Percentiles rank a stretch among this genome's conserved stretches.
phyloP scores from a whole-genome alignment of 2,329 filamentous ascomycete species.

The Thermoascus crustaceus region DNA sequence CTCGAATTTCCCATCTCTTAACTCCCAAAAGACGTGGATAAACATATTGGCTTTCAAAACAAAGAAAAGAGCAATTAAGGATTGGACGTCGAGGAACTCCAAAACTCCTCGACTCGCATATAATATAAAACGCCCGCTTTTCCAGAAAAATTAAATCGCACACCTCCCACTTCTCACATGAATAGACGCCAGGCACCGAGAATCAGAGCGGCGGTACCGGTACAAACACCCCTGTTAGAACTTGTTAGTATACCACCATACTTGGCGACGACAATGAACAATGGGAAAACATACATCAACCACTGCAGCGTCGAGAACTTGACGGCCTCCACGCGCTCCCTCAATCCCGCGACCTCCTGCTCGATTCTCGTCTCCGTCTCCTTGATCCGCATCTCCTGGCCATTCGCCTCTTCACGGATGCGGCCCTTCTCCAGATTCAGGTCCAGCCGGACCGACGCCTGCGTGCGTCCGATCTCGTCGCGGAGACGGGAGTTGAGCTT shows the following conservation, averaged over 20 bases:
- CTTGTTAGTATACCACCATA: slow-evolving; percentile 8
- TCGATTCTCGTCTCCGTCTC: slow-evolving; percentile 98
- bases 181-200: slow-evolving; percentile 53
- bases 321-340: slow-evolving; percentile 90
- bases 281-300: slow-evolving; percentile 71
- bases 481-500: slow-evolving; percentile 83
- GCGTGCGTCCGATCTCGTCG: slow-evolving; percentile 89
- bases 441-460: slow-evolving; percentile 85
- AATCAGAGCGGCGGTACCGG: slow-evolving; percentile 52
- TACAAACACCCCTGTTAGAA: slow-evolving; percentile 46
- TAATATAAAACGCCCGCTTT: too few relatives aligned
- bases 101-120: too few relatives aligned
- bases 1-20: too few relatives aligned
- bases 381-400: slow-evolving; percentile 95
- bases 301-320: slow-evolving; percentile 98
- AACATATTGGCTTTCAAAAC: too few relatives aligned
- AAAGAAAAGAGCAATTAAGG: too few relatives aligned
- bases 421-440: slow-evolving; percentile 94
- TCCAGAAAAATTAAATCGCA: too few relatives aligned
- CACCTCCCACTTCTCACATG: slow-evolving; percentile 38
- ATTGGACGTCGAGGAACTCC: too few relatives aligned
- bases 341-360: slow-evolving; percentile 83
- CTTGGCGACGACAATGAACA: neutral
- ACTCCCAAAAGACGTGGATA: too few relatives aligned
- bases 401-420: slow-evolving; percentile 91